A percentile compares a stretch with the other conserved stretches of the same genome.
These are phyloP conservation scores for Ceratobasidium papillatum DNA, from an alignment of 1,284 basidiomycete genomes.

Conservation along the genomic window DNA sequence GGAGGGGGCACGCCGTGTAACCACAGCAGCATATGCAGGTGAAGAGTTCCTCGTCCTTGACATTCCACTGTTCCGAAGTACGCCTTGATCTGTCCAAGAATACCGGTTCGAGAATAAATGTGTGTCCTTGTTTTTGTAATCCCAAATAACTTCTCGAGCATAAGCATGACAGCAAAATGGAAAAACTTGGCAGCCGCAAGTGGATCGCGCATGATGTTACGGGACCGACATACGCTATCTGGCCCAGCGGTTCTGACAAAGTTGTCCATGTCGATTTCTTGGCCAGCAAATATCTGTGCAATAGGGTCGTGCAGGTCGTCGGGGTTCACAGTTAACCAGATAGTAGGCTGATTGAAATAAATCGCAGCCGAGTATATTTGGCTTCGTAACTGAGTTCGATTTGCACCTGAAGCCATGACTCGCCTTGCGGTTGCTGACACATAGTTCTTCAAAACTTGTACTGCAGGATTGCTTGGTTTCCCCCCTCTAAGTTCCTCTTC, in stretches of 20 bases:
- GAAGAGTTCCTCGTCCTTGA: slow-evolving; percentile 50
- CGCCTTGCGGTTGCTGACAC: slow-evolving; percentile 30
- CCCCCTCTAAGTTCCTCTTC: slow-evolving; percentile 40
- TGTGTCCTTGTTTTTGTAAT: slow-evolving; percentile 46
- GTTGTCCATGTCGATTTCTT: slow-evolving; percentile 54
- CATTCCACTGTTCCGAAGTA: slow-evolving; percentile 51
- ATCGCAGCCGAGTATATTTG: slow-evolving; percentile 49
- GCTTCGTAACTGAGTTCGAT: slow-evolving; percentile 42
- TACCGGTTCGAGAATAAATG: slow-evolving; percentile 46
- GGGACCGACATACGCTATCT: slow-evolving; percentile 46
- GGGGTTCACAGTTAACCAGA: slow-evolving; percentile 51
- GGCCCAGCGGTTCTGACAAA: slow-evolving; percentile 51
- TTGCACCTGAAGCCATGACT: slow-evolving; percentile 46
- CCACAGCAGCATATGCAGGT: slow-evolving; percentile 51
- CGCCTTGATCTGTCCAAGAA: slow-evolving; percentile 47
- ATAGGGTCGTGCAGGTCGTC: slow-evolving; percentile 50
- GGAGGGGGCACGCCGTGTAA: slow-evolving; percentile 5
- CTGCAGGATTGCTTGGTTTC: slow-evolving; percentile 7
- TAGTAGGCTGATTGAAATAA: slow-evolving; percentile 42
- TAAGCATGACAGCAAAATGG: slow-evolving; percentile 52
- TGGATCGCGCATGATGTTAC: slow-evolving; percentile 54
- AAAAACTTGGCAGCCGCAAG: slow-evolving; percentile 56
- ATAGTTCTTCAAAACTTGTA: slow-evolving; percentile 35
- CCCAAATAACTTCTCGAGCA: slow-evolving; percentile 53
- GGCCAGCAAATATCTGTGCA: slow-evolving; percentile 54